Evolutionary conservation across 306 rosid genomes (phyloP).

Genomic region (Aeschynomene evenia): DNA sequence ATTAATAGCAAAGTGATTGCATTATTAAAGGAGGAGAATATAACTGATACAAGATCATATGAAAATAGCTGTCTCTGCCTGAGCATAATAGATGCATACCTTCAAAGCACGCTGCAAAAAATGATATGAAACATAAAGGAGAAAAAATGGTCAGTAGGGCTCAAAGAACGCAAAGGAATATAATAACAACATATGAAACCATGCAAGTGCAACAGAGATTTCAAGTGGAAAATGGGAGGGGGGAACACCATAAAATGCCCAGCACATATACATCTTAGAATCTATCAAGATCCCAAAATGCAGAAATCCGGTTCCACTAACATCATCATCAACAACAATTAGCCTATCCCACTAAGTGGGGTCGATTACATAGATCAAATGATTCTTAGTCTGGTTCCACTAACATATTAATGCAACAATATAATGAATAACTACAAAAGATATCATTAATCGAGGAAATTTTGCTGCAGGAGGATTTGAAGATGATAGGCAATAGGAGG

Average conservation of each 20-base stretch:
- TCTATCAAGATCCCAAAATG: neutral
- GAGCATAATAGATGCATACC: conserved; percentile 50
- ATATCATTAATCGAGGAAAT: neutral
- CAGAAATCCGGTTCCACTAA: conserved; percentile 4
- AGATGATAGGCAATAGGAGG: too few species aligned
- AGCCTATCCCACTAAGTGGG: too few species aligned
- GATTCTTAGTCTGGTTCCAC: neutral
- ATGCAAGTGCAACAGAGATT: neutral
- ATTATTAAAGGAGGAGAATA: conserved; percentile 16
- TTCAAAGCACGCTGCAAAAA: conserved; percentile 75
- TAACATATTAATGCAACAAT: neutral
- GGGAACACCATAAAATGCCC: conserved; percentile 16
- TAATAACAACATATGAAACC: conserved; percentile 22
- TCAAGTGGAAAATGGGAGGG: neutral
- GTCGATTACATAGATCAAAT: too few species aligned
- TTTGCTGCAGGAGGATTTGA: neutral
- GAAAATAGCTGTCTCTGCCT: conserved; percentile 4
- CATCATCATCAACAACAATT: neutral
- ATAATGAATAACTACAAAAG: neutral
- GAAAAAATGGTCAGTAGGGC: conserved; percentile 31
- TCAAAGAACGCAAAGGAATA: neutral
- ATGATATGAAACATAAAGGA: conserved; percentile 24
- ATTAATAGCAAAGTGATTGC: conserved; percentile 12
- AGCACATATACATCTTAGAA: neutral
- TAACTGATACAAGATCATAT: neutral